Conservation (phyloP, 2,329 filamentous ascomycete genomes). For the Colletotrichum chrysophilum region DNA sequence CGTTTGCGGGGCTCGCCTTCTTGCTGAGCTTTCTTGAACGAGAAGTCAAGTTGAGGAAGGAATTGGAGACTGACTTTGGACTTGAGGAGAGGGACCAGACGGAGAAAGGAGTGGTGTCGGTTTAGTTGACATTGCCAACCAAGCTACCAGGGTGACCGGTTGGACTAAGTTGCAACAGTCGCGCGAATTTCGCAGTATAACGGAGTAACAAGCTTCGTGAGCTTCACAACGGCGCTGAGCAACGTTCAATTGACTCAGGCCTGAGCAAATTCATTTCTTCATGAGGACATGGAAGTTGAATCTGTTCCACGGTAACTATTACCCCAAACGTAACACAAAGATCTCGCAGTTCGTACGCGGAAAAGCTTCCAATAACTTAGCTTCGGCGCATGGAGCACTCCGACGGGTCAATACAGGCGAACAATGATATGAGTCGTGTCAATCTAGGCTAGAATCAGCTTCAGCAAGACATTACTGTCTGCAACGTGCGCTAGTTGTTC, state of each 20-base stretch:
- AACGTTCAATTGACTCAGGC: not conserved
- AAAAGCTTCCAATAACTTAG: not conserved
- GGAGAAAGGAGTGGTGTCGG: not conserved
- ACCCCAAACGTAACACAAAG: not conserved
- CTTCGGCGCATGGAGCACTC: not conserved
- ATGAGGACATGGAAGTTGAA: not conserved
- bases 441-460: not conserved
- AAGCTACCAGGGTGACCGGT: not conserved
- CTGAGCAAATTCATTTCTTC: not conserved
- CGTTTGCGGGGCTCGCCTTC: conserved; percentile 25
- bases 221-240: not conserved
- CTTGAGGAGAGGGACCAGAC: conserved; percentile 23
- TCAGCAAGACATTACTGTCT: not conserved
- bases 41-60: conserved; percentile 28
- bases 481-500: too few relatives aligned
- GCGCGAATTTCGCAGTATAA: not conserved
- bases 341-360: not conserved
- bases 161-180: not conserved
- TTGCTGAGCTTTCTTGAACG: conserved; percentile 29
- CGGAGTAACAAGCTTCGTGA: not conserved
- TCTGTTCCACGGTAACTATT: not conserved
- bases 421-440: not conserved
- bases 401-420: not conserved
- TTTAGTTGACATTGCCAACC: not conserved
- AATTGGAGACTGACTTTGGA: conserved; percentile 32